Evolutionary conservation across 2,329 filamentous ascomycete species (phyloP), one percentile per base, ranked within the genome.

Genomic region (Fusarium foetens): DNA sequence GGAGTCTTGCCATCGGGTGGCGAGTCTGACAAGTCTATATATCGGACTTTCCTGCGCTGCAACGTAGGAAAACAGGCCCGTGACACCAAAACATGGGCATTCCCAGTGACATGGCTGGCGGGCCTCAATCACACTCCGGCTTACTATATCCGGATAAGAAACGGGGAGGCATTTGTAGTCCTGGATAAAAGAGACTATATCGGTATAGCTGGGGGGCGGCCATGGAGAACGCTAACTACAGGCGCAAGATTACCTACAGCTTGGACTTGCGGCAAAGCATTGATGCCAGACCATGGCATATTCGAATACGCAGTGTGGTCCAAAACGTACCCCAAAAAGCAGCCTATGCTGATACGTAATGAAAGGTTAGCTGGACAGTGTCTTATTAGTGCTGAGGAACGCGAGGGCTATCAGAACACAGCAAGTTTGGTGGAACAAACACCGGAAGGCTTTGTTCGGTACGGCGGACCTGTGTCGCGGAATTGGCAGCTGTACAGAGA

Each of bases 1-100:
- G 45, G 51, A 19, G 10, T 6, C 13, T 57, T 43, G 9, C 36
- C 51, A 12, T 3, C 3, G 13, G 51, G 59, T 29, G 13, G 19
- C 13, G n/a, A 43, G 4, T 19, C 13, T 7, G 13, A 49, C 13
- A 10, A 12, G 25, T n/a, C n/a, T n/a, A 29, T 39, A 11, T 53
- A 12, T n/a, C 13, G 13, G 43, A 63, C 63, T 13, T 21, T 55
- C 29, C 17, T 63, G 16, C 49, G 58, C 21, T 66, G 51, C 8
- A 42, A 39, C 23, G 29, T 66, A 14, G 48, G 14, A 48, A 41
- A 67, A 17, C 25, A 27, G 23, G 21, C n/a, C 2, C 8, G 9
- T 12, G 19, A 12, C 31, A 41, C 41, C 6, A 68, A 13, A 23
- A 68, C 54, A 25, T 65, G 60, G 64, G 29, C 27, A 25, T 65